Base-by-base conservation (phyloP, 768 basidiomycete species). In the Calocera cornea region DNA sequence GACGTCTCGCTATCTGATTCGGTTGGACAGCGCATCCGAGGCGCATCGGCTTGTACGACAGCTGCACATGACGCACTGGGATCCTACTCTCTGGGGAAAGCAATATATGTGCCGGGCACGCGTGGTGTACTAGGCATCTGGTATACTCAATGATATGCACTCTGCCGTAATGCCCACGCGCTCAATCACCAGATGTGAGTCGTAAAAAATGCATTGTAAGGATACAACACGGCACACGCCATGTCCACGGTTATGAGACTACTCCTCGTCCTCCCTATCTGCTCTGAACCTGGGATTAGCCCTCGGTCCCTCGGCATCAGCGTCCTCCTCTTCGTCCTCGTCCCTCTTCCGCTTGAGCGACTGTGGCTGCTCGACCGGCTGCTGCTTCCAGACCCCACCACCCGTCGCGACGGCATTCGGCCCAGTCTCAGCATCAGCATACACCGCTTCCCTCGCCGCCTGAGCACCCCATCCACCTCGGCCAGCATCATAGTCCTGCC, bases 401-500 rank as follows among this genome's bases (percentile, higher is more conserved):
- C 92, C 92, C 65, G 86, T 82, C 50, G 91, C 91, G 68, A 90
- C 87, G 63, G 87, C 88, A 24, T 86, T 89, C 47, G 88, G 88
- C 16, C 86, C 89, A 44, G 90, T 89, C 70, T 86, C 84, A 1
- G 83, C 86, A 72, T 94, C 92, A 1, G 83, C 83, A 76, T 95
- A 95, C 17, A 92, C 86, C 74, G 91, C 90, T 75, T 94, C 92
- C 40, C 90, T 87, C 73, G 91, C 87, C 44, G 74, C 72, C 64
- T 75, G 69, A 3, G 92, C 92, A 72, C 92, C 92, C 91, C 90
- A 95, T 40, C 90, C 92, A 64, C 97, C 97, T 64, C 97, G 86
- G 36, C 97, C 97, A 67, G 93, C 88, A 75, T 98, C 94, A 74
- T 95, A 99, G 76, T 98, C 95, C 74, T 95, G 88, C 70, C 97